Conservation (phyloP, 164 flowering plant species). For the Aristolochia fimbriata region DNA sequence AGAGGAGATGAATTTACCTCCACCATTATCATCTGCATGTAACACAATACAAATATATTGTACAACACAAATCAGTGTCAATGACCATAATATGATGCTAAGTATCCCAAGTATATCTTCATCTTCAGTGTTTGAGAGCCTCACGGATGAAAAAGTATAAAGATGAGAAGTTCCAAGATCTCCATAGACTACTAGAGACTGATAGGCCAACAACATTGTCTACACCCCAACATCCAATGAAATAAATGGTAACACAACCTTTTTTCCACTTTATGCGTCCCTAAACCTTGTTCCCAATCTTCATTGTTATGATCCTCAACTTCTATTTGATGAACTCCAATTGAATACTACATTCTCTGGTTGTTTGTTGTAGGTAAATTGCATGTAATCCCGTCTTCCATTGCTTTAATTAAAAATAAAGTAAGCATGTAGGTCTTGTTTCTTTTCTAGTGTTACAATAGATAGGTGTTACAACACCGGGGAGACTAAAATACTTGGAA, state of each 20-base stretch:
- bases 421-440: no score
- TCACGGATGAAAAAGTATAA: constrained; percentile 14
- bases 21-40: constrained; percentile 24
- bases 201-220: constrained; percentile 13
- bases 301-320: no score
- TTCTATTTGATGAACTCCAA: no score
- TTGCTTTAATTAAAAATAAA: no score
- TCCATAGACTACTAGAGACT: constrained; percentile 21
- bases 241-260: background rate
- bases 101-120: constrained; percentile 19
- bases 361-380: no score
- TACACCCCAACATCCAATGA: background rate
- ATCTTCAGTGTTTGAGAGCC: constrained; percentile 10
- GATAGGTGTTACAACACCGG: no score
- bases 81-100: constrained; percentile 21
- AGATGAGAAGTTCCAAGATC: constrained; percentile 23
- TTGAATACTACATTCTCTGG: no score
- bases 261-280: background rate
- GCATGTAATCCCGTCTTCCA: no score
- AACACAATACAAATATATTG: constrained; percentile 21
- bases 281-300: no score
- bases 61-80: constrained; percentile 16
- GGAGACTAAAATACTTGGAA: no score
- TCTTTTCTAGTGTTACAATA: no score
- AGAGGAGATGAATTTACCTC: constrained; percentile 5